Conservation (phyloP, 495 filamentous ascomycete genomes). For the Platismatia glauca region DNA sequence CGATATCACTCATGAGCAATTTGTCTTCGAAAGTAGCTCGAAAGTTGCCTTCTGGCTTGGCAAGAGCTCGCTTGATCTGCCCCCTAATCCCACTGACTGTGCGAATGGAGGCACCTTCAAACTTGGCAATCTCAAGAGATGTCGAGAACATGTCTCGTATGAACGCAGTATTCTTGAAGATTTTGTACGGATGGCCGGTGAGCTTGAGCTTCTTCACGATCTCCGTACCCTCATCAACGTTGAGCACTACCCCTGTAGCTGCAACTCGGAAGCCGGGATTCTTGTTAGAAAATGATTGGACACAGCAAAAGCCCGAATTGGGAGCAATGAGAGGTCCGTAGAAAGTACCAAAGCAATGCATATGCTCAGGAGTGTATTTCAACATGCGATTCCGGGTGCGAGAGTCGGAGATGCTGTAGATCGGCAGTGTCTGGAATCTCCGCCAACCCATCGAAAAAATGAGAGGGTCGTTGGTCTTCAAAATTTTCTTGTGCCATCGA, state of each 20-base stretch:
- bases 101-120: slow-evolving; percentile 89
- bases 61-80: slow-evolving; percentile 88
- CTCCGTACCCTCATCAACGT: slow-evolving; percentile 85
- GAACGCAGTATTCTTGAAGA: slow-evolving; percentile 98
- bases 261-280: slow-evolving; percentile 89
- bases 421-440: slow-evolving; percentile 81
- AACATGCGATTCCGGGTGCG: slow-evolving; percentile 92
- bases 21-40: slow-evolving; percentile 98
- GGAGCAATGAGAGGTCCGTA: slow-evolving; percentile 91
- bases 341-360: slow-evolving; percentile 95
- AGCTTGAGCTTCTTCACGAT: slow-evolving; percentile 99
- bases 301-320: slow-evolving; percentile 89
- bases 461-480: slow-evolving; percentile 94
- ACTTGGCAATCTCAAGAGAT: slow-evolving; percentile 89
- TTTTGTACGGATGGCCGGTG: slow-evolving; percentile 85
- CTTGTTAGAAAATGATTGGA: slow-evolving; percentile 82
- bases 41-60: slow-evolving; percentile 89
- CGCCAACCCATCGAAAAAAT: slow-evolving; percentile 98
- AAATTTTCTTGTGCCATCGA: slow-evolving; percentile 97
- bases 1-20: slow-evolving; percentile 89
- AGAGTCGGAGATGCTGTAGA: slow-evolving; percentile 91
- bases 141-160: slow-evolving; percentile 98
- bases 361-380: slow-evolving; percentile 95
- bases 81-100: slow-evolving; percentile 93
- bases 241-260: slow-evolving; percentile 84